Conservation (phyloP, 345 rosid genomes). For the Arabidopsis arenosa region DNA sequence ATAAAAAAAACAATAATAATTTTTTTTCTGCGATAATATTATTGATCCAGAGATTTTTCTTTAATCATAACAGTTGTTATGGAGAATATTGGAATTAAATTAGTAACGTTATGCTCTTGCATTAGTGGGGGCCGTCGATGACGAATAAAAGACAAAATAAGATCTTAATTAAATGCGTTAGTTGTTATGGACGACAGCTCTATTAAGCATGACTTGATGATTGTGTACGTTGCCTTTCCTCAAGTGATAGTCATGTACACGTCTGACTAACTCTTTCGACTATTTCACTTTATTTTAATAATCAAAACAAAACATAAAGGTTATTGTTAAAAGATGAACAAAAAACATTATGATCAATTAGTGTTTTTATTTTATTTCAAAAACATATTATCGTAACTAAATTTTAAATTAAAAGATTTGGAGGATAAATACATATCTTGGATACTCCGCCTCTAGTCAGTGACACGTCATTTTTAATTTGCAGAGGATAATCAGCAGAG, state of each 20-base stretch:
- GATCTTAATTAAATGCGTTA: neutral
- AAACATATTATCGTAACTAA: too few relatives aligned
- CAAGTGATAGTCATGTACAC: constrained; percentile 15
- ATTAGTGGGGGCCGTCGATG: neutral
- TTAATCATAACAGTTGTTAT: neutral
- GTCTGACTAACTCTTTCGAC: neutral
- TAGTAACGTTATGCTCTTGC: neutral
- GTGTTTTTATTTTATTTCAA: too few relatives aligned
- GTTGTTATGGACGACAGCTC: constrained; percentile 20
- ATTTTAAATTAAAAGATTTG: neutral
- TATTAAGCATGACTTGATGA: neutral
- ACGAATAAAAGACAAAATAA: too few relatives aligned
- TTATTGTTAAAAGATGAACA: too few relatives aligned
- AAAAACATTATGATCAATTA: too few relatives aligned
- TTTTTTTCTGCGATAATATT: neutral
- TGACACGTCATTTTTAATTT: constrained; percentile 2
- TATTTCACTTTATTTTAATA: too few relatives aligned
- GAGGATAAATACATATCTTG: neutral
- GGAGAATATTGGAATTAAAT: neutral
- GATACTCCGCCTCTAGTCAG: constrained; percentile 31
- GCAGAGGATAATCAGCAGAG: neutral
- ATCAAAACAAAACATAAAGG: too few relatives aligned
- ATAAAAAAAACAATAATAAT: neutral
- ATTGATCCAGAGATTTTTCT: neutral
- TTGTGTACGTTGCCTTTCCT: neutral